These are phyloP conservation scores for Fusarium cyanostomum DNA, from an alignment of 2,329 filamentous ascomycete species.

Conservation along the genomic window DNA sequence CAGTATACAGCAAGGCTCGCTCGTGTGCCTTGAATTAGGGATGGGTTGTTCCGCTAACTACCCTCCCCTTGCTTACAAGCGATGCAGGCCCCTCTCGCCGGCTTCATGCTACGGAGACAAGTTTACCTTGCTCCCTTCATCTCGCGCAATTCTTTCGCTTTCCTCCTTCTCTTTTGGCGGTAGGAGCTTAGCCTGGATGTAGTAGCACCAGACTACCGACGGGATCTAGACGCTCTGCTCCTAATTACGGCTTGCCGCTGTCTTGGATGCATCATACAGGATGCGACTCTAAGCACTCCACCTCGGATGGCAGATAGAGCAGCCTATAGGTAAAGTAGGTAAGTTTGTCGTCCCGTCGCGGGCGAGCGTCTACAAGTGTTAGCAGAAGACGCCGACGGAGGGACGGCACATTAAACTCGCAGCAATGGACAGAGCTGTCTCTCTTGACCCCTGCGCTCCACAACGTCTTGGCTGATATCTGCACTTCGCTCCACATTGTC, in stretches of 20 bases:
- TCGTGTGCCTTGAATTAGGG: constrained; percentile 19
- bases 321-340: constrained; percentile 30
- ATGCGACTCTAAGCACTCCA: constrained; percentile 20
- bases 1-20: constrained; percentile 1
- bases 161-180: background rate
- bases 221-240: constrained; percentile 1
- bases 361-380: constrained; percentile 30
- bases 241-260: constrained; percentile 9
- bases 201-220: background rate
- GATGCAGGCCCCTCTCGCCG: constrained; percentile 28
- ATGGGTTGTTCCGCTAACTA: constrained; percentile 35
- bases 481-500: constrained; percentile 42
- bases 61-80: constrained; percentile 38
- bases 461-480: constrained; percentile 45
- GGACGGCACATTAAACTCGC: constrained; percentile 5
- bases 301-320: constrained; percentile 15
- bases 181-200: background rate
- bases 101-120: constrained; percentile 3
- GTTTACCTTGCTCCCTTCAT: background rate
- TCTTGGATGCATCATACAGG: constrained; percentile 31
- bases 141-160: background rate
- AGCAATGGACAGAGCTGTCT: constrained; percentile 32
- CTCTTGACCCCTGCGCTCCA: constrained; percentile 42
- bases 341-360: constrained; percentile 28
- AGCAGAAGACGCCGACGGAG: constrained; percentile 23